A percentile compares a stretch with the other conserved stretches of the same genome.
These are phyloP conservation scores for Gleditsia sinensis DNA, from an alignment of 306 rosid species.

Conservation along the genomic window DNA sequence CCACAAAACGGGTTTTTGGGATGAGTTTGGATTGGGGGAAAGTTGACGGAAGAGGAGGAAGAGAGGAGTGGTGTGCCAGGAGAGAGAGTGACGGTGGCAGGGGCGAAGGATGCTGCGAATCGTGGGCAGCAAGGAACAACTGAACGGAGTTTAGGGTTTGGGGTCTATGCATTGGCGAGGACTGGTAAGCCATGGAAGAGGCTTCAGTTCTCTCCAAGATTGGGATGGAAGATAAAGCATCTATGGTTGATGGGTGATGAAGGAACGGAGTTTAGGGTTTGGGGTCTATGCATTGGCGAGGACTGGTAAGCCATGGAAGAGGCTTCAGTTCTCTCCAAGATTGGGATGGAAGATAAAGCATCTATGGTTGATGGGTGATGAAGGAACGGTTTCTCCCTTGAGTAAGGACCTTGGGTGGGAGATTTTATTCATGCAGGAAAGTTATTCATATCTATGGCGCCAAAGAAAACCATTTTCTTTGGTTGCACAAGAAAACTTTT, in stretches of 20 bases:
- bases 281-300: background rate
- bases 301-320: constrained; percentile 45
- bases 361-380: background rate
- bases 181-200: constrained; percentile 43
- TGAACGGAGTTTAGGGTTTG: constrained; percentile 54
- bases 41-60: constrained; percentile 46
- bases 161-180: constrained; percentile 17
- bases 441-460: background rate
- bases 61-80: background rate
- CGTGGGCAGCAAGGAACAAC: constrained; percentile 57
- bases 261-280: background rate
- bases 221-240: constrained; percentile 12
- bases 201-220: background rate
- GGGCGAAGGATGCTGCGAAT: constrained; percentile 20
- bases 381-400: background rate
- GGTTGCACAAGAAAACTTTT: no score
- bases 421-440: background rate
- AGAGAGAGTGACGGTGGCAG: constrained; percentile 24
- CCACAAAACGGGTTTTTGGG: constrained; percentile 76
- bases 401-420: no score
- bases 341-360: constrained; percentile 8
- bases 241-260: background rate
- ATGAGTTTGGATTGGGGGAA: constrained; percentile 75
- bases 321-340: background rate
- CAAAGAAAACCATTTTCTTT: background rate